Evolutionary conservation across 371 early-diverging fungal genomes (phyloP).

Genomic region (Choanephora cucurbitarum): DNA sequence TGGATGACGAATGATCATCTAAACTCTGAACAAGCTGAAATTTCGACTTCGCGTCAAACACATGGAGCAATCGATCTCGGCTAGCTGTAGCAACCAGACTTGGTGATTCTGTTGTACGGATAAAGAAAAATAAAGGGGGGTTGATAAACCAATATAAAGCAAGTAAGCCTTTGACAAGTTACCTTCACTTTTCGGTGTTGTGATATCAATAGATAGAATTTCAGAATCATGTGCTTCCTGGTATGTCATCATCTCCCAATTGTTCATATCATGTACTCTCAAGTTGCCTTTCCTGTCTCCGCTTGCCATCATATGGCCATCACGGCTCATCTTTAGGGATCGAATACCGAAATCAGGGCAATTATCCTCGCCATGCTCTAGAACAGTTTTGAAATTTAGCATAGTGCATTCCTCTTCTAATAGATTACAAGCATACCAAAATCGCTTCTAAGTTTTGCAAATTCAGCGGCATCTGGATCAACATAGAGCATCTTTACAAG

Average conservation of each 20-base stretch:
- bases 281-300: slow-evolving; percentile 83
- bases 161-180: not conserved
- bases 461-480: slow-evolving; percentile 49
- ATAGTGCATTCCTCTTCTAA: not conserved
- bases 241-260: slow-evolving; percentile 63
- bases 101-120: slow-evolving; percentile 26
- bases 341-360: slow-evolving; percentile 69
- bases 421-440: slow-evolving; percentile 30
- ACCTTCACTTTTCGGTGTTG: slow-evolving; percentile 30
- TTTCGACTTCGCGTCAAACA: slow-evolving; percentile 66
- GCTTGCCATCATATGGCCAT: slow-evolving; percentile 70
- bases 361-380: slow-evolving; percentile 40
- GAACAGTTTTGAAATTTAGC: not conserved
- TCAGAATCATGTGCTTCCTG: slow-evolving; percentile 88
- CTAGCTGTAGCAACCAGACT: slow-evolving; percentile 75
- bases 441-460: slow-evolving; percentile 37
- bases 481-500: slow-evolving; percentile 63
- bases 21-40: slow-evolving; percentile 75
- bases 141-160: no score
- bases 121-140: no score
- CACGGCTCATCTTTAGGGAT: slow-evolving; percentile 66
- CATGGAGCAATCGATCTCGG: slow-evolving; percentile 80
- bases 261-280: slow-evolving; percentile 61
- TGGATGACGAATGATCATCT: slow-evolving; percentile 87
- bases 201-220: slow-evolving; percentile 77